phyloP scores from a whole-genome alignment of 768 basidiomycete species.

The Mycena indigotica region DNA sequence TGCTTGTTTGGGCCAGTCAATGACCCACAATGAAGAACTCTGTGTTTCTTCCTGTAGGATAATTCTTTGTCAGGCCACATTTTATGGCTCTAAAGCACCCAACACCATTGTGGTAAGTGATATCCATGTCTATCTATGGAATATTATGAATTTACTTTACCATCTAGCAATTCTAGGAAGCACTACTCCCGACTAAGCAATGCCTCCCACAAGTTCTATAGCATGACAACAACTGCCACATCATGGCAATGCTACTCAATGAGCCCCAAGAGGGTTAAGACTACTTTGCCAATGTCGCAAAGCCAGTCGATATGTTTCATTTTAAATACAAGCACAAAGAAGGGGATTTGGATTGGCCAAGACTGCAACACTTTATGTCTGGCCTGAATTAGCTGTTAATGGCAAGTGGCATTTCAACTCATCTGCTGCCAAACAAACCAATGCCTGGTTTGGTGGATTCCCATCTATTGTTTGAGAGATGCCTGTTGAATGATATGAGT shows the following conservation, averaged over 20 bases:
- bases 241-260: too few relatives aligned
- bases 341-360: slow-evolving; percentile 13
- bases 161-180: too few relatives aligned
- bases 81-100: slow-evolving; percentile 28
- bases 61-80: slow-evolving; percentile 23
- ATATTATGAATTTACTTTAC: too few relatives aligned
- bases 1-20: slow-evolving; percentile 20
- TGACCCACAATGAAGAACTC: slow-evolving; percentile 30
- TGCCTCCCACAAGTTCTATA: too few relatives aligned
- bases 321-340: slow-evolving; percentile 38
- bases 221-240: slow-evolving; percentile 31
- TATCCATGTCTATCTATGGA: too few relatives aligned
- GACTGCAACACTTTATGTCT: slow-evolving; percentile 20
- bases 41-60: slow-evolving; percentile 27
- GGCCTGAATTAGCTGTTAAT: slow-evolving; percentile 23
- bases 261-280: too few relatives aligned
- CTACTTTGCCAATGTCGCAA: too few relatives aligned
- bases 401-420: slow-evolving; percentile 35
- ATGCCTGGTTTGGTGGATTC: slow-evolving; percentile 35
- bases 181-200: too few relatives aligned
- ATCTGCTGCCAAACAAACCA: slow-evolving; percentile 33
- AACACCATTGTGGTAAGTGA: too few relatives aligned
- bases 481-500: slow-evolving; percentile 20
- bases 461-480: slow-evolving; percentile 27
- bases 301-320: slow-evolving; percentile 41